Evolutionary conservation across 768 basidiomycete species (phyloP).

Genomic region (Pleurotus sapidus): DNA sequence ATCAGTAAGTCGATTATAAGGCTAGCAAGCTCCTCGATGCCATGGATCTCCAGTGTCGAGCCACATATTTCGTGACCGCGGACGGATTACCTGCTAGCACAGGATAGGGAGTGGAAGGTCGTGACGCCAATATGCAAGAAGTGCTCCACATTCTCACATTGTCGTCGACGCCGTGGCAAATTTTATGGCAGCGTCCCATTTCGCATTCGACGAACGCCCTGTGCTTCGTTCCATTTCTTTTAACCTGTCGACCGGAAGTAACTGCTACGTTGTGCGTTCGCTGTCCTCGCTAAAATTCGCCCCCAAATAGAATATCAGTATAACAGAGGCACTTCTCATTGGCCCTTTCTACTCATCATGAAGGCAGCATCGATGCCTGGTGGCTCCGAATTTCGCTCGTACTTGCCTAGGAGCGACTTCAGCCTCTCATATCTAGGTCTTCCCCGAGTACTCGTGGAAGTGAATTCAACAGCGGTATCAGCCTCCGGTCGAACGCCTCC

Average conservation of each 20-base stretch:
- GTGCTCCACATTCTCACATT: no score
- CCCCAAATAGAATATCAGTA: background rate
- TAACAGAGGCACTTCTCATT: background rate
- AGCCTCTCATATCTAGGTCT: background rate
- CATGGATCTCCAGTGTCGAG: no score
- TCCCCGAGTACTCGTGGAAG: conserved; percentile 3
- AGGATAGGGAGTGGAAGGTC: no score
- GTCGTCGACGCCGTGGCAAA: no score
- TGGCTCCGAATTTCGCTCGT: background rate
- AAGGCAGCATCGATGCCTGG: no score
- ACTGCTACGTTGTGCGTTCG: background rate
- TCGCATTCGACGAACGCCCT: background rate
- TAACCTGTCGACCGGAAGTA: background rate
- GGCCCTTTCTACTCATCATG: background rate
- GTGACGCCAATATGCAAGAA: no score
- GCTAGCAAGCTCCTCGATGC: no score
- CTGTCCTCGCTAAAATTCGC: background rate
- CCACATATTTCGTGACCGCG: no score
- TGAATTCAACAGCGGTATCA: background rate
- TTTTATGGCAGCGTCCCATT: no score
- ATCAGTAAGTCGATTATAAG: no score
- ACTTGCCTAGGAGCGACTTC: conserved; percentile 2
- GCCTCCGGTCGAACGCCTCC: background rate
- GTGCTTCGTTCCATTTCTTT: background rate
- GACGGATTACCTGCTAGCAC: no score